These are phyloP conservation scores for Reutealis trisperma DNA, from an alignment of 345 rosid genomes.

Conservation along the genomic window DNA sequence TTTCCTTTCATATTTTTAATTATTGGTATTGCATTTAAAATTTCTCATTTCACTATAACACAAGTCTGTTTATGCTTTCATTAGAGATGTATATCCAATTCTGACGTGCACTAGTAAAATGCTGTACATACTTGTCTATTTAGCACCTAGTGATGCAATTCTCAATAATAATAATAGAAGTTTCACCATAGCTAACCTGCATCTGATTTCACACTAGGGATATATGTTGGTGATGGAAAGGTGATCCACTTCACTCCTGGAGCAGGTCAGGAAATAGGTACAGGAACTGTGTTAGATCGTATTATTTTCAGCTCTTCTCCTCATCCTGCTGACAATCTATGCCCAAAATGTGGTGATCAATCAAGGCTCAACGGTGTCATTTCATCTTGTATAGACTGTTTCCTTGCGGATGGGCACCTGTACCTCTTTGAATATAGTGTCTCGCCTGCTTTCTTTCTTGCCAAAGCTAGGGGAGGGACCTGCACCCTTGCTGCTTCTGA, in stretches of 20 bases:
- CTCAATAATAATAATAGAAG: background rate
- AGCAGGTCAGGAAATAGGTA: conserved; percentile 65
- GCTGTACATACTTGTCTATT: background rate
- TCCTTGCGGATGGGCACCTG: conserved; percentile 60
- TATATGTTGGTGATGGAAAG: conserved; percentile 59
- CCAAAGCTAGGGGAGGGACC: conserved; percentile 76
- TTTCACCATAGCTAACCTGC: background rate
- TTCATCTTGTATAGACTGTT: conserved; percentile 71
- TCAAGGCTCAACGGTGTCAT: conserved; percentile 53
- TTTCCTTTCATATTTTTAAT: background rate
- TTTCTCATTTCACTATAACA: background rate
- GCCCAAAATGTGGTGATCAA: conserved; percentile 57
- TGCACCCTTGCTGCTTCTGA: conserved; percentile 70
- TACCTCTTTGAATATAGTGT: conserved; percentile 59
- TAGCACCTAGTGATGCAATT: background rate
- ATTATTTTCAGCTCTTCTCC: conserved; percentile 52
- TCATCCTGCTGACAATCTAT: conserved; percentile 43
- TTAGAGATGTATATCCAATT: background rate
- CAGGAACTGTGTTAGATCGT: conserved; percentile 60
- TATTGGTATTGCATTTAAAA: background rate
- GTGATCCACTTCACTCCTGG: conserved; percentile 81
- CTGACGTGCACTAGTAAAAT: background rate
- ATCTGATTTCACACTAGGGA: conserved; percentile 44
- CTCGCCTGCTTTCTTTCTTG: conserved; percentile 46
- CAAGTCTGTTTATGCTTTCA: background rate